Evolutionary conservation across 345 rosid species (phyloP), one percentile per base, ranked within the genome.

Genomic region (Rhodamnia rubescens): DNA sequence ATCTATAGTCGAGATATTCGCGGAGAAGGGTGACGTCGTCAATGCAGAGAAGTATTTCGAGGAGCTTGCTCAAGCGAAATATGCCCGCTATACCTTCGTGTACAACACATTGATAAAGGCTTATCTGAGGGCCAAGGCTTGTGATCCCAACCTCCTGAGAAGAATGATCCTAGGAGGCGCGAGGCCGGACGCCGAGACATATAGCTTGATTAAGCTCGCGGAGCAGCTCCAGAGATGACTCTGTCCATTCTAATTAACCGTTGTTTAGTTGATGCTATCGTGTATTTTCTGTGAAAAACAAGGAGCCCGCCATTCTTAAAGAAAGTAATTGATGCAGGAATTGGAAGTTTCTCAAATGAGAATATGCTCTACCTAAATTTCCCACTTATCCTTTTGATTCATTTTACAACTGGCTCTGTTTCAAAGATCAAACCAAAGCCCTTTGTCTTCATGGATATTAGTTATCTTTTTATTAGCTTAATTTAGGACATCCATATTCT

Each of bases 161-260:
- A 96, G 99, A 91, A 96, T 96, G 98, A 95, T 97, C 86, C 89
- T 96, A 13, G 98, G 95, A 85, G 96, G 99, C 42, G 91, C 98
- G 13, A 92, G 94, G 88, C 99, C 99, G 81, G 98, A 97, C 90
- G 93, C 98, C 83, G 99, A 97, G 88, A 93, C 96, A 5, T 97
- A 94, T 58, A 93, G 98, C 92, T 89, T 97, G 86, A 87, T 97
- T 86, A 96, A 96, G 90, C 95, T 95, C 29, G 85, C 88, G 26
- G 98, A 96, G 85, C 96, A 91, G 81, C 91, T 86, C 86, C 89
- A 87, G 78, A 83, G 91, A 55, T 85, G 58, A 90, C 24, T 81
- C 82, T 6, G 10, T 85, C 14, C 9, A 47, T 69, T 32, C 24
- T 69, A 69, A 69, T 69, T 36, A 69, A 69, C 47, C 78, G 11